phyloP scores from a whole-genome alignment of 2,329 filamentous ascomycete genomes.

The Fusarium globosum region DNA sequence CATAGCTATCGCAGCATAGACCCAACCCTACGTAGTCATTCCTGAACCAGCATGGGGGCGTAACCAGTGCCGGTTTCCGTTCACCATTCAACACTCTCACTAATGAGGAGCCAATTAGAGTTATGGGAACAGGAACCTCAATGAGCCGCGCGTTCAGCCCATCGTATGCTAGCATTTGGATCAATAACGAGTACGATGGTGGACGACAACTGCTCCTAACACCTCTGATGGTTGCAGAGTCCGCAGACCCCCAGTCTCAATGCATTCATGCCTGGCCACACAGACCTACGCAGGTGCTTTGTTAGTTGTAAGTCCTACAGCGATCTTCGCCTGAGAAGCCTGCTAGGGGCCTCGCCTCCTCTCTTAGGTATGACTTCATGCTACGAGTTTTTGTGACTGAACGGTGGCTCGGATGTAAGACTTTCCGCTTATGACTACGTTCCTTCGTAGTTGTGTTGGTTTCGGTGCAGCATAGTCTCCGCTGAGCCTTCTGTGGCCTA shows the following conservation, averaged over 20 bases:
- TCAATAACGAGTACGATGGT: neutral
- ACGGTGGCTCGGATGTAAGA: neutral
- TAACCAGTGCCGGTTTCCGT: neutral
- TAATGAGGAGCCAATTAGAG: neutral
- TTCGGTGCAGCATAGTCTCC: fast-evolving
- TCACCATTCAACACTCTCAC: neutral
- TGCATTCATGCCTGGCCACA: neutral
- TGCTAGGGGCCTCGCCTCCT: no score
- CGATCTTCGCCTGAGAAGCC: no score
- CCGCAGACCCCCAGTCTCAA: no score
- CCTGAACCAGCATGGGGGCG: no score
- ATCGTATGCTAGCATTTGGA: fast-evolving
- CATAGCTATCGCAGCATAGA: fast-evolving
- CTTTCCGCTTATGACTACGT: neutral
- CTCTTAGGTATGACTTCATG: no score
- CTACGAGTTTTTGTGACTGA: neutral
- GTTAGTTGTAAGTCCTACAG: no score
- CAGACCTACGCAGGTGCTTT: no score
- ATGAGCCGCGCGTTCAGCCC: neutral
- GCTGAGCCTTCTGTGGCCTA: fast-evolving
- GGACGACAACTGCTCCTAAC: neutral
- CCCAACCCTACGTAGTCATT: neutral
- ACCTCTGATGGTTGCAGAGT: neutral
- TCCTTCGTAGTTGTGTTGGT: neutral
- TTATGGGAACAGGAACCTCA: fast-evolving